Evolutionary conservation across 2,329 filamentous ascomycete species (phyloP).

Genomic region (Leptographium radiaticola): DNA sequence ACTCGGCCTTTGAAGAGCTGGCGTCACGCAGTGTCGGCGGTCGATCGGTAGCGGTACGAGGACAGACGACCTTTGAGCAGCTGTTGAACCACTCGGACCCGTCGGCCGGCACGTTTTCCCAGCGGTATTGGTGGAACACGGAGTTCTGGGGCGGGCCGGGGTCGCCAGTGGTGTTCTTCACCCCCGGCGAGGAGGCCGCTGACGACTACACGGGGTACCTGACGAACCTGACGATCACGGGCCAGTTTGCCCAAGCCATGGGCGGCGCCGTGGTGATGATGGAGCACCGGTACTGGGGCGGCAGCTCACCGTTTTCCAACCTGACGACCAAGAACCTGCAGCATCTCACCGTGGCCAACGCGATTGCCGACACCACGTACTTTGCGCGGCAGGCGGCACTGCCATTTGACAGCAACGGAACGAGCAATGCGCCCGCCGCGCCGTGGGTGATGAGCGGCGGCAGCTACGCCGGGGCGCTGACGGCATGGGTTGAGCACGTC

Average conservation of each 20-base stretch:
- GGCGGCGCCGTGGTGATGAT: slow-evolving; percentile 26
- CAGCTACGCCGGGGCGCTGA: slow-evolving; percentile 41
- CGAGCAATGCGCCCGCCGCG: slow-evolving; percentile 31
- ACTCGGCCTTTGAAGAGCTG: background rate
- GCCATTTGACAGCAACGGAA: slow-evolving; percentile 35
- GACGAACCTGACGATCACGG: slow-evolving; percentile 28
- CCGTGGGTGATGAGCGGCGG: slow-evolving; percentile 44
- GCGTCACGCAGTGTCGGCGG: background rate
- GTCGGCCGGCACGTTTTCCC: slow-evolving; percentile 26
- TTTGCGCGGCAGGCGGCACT: slow-evolving; percentile 30
- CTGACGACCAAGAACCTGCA: slow-evolving; percentile 24
- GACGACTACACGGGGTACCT: slow-evolving; percentile 30
- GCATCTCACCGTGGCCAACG: slow-evolving; percentile 27
- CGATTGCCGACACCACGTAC: slow-evolving; percentile 26
- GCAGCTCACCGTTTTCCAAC: slow-evolving; percentile 22
- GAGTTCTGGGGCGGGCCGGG: slow-evolving; percentile 27
- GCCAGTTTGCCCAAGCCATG: slow-evolving; percentile 24
- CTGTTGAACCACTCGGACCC: slow-evolving; percentile 26
- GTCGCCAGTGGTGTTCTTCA: slow-evolving; percentile 26
- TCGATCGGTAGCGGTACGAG: background rate
- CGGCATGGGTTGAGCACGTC: slow-evolving; percentile 36
- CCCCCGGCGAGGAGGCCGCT: slow-evolving; percentile 25
- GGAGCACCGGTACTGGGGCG: slow-evolving; percentile 31
- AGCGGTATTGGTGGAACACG: slow-evolving; percentile 27
- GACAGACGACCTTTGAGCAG: slow-evolving; percentile 21